A percentile compares a stretch with the other conserved stretches of the same genome.
These are phyloP conservation scores for Radiomyces spectabilis DNA, from an alignment of 192 early-diverging fungal genomes.

Conservation along the genomic window DNA sequence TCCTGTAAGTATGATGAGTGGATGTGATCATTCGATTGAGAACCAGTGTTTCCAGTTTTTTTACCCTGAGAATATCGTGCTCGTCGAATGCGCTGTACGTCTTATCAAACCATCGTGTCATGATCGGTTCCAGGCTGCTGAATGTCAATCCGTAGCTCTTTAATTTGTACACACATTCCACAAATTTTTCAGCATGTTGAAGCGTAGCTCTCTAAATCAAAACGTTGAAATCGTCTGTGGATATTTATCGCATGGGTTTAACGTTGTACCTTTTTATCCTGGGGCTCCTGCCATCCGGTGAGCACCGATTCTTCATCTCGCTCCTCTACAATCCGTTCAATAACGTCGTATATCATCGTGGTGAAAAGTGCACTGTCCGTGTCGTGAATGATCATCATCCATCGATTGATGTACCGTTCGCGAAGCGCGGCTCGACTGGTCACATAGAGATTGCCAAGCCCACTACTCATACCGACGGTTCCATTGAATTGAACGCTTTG, in stretches of 20 bases:
- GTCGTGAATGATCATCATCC: conserved; percentile 38
- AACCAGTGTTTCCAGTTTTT: no score
- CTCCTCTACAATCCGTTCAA: conserved; percentile 31
- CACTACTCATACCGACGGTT: conserved; percentile 13
- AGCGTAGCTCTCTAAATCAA: conserved; percentile 24
- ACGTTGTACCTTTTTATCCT: conserved; percentile 1
- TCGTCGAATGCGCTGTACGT: conserved; percentile 21
- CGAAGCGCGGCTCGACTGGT: conserved; percentile 32
- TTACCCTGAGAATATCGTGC: conserved; percentile 11
- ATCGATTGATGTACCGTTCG: conserved; percentile 39
- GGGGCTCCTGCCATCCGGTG: not conserved
- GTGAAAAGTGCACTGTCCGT: conserved; percentile 30
- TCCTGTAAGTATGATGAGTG: no score
- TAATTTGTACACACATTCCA: conserved; percentile 37
- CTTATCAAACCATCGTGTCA: conserved; percentile 38
- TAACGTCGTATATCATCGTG: conserved; percentile 30
- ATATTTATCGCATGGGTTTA: not conserved
- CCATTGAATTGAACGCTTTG: conserved; percentile 1
- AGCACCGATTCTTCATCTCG: conserved; percentile 23
- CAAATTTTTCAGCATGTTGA: conserved; percentile 27
- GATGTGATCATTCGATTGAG: no score
- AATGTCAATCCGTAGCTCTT: conserved; percentile 36
- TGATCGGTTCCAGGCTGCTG: conserved; percentile 25
- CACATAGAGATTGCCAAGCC: conserved; percentile 38
- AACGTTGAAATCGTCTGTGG: not conserved